Base-by-base conservation (phyloP, 1,284 basidiomycete genomes). In the Ceratobasidium papillatum region DNA sequence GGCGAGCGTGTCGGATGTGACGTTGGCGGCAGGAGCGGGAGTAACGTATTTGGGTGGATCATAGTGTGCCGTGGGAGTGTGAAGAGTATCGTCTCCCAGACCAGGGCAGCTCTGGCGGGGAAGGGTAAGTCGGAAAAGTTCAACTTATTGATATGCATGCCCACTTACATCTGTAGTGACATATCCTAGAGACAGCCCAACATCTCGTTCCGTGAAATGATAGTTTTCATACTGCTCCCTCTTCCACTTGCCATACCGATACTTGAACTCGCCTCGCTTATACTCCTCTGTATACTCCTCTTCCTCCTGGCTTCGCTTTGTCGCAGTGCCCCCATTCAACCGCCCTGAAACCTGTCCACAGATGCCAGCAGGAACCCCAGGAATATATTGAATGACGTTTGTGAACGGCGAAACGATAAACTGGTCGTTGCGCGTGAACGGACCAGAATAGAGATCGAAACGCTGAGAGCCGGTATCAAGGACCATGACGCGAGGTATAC, bases 391-490 rank as follows among this genome's bases (percentile, higher is more conserved):
- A 83, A 92, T 91, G 8, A 83, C 73, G 78, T 92, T 87, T 0
- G 62, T 76, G 73, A 79, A 79, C 3, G 79, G 79, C 19, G 87
- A 89, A 0, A 88, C 86, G 0, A 91, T 92, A 30, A 93, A 85
- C 80, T 93, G 89, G 80, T 94, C 93, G 80, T 94, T 93, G 79
- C 88, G 88, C 56, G 90, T 91, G 43, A 47, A 69, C 1, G 59
- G 66, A 32, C 61, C 74, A 1, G 84, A 76, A 36, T 87, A 88
- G 54, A 95, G 80, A 78, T 94, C 90, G 82, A 91, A 94, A 61
- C 94, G 88, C 78, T 91, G 86, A n/a, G 85, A 89, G 19, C 91
- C 94, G 1, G 91, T 88, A 81, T 94, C 91, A 66, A 86, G 85
- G 76, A 95, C 87, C 80, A 93, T 88, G 75, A 93, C 82, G 77